Base-by-base conservation (phyloP, 306 rosid species). In the Rubus idaeus region DNA sequence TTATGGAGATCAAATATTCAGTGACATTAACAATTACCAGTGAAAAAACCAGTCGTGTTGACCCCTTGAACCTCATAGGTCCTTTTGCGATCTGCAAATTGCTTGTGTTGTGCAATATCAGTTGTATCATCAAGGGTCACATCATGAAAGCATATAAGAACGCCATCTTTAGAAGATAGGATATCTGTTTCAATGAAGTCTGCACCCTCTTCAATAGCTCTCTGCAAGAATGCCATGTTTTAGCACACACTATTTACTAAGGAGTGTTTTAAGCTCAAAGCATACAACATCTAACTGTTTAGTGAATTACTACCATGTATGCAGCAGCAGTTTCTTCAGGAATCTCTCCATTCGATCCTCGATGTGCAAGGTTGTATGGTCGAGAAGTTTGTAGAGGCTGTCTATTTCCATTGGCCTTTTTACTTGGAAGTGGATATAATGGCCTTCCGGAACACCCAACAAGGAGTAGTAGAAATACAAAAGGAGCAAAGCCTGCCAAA, bases 171-270 rank as follows among this genome's bases (percentile, higher is more conserved):
- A 73, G 99, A 92, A 82, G 99, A 82, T 39, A 87, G 78, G 75
- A 95, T 86, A 79, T 95, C 99, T 1, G 97, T 82, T 82, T 95
- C 99, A 80, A 95, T 92, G 90, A 95, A 95, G 89, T 95, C 99
- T 52, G 97, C 82, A 21, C 99, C 99, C 83, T 95, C 99, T 85
- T 88, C 88, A 85, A 95, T 89, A 71, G 99, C 99, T 82, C 90
- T 95, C 99, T 92, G 83, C 89, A 87, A 78, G 39, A 70, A 58
- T 72, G 60, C 21, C 11, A 67, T 30, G 30, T 57, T 77, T 91
- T 44, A 78, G 68, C 56, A 68, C 69, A 61, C 70, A 41, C 26
- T 12, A 14, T 50, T 35, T 16, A 44, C 37, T 1, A 16, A 12
- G 35, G 58, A 10, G 3, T 3, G 69, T 42, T 26, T 46, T 17